phyloP scores from a whole-genome alignment of 768 basidiomycete genomes.

The Fibroporia radiculosa region DNA sequence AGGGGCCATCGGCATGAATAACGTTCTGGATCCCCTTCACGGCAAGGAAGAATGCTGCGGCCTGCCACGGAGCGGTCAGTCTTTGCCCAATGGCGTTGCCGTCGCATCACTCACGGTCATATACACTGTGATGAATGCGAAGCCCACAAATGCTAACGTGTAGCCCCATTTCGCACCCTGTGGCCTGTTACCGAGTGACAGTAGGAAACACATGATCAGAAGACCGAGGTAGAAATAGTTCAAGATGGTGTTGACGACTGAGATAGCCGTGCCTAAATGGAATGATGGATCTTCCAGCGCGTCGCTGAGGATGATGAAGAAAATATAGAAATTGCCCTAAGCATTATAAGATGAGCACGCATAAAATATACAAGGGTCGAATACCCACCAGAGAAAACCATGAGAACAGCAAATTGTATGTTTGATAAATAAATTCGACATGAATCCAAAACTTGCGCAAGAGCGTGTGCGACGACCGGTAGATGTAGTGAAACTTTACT shows the following conservation, averaged over 20 bases:
- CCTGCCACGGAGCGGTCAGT: slow-evolving; percentile 29
- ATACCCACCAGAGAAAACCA: slow-evolving; percentile 74
- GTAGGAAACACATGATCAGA: slow-evolving; percentile 79
- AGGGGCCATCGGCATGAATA: slow-evolving; percentile 32
- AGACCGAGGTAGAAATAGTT: slow-evolving; percentile 86
- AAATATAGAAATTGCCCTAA: slow-evolving; percentile 84
- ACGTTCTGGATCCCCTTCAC: slow-evolving; percentile 71
- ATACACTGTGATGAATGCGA: slow-evolving; percentile 87
- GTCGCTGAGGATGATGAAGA: slow-evolving; percentile 69
- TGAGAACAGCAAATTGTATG: slow-evolving; percentile 86
- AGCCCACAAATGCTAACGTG: slow-evolving; percentile 78
- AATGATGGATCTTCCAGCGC: slow-evolving; percentile 65
- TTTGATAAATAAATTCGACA: slow-evolving; percentile 86
- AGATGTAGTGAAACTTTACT: slow-evolving; percentile 92
- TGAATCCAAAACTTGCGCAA: slow-evolving; percentile 91
- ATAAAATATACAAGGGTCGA: neutral
- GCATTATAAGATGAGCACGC: neutral
- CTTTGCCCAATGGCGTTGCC: neutral
- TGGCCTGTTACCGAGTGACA: slow-evolving; percentile 85
- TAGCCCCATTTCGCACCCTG: slow-evolving; percentile 88
- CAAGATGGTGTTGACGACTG: slow-evolving; percentile 68
- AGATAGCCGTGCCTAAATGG: slow-evolving; percentile 48
- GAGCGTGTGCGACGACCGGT: slow-evolving; percentile 80
- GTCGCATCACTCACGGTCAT: slow-evolving; percentile 60
- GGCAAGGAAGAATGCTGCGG: slow-evolving; percentile 74